A percentile compares a stretch with the other conserved stretches of the same genome.
Conservation (phyloP, 768 basidiomycete species). For the Termitomyces sp. region DNA sequence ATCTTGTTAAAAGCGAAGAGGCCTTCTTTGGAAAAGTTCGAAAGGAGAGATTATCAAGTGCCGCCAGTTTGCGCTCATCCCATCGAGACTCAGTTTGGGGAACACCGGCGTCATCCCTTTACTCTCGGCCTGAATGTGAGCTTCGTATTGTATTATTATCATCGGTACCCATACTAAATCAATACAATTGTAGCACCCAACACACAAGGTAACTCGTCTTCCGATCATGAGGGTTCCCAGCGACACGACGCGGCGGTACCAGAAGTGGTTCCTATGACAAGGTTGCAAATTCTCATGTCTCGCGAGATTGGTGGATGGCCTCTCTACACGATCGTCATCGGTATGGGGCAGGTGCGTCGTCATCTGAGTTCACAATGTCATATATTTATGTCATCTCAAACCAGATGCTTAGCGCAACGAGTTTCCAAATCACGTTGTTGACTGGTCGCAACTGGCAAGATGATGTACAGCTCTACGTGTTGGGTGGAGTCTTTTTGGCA, state of each 20-base stretch:
- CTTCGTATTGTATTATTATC: constrained; percentile 10
- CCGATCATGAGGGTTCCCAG: constrained; percentile 37
- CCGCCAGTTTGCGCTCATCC: constrained; percentile 73
- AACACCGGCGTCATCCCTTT: constrained; percentile 56
- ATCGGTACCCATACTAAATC: not conserved
- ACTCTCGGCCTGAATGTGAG: constrained; percentile 75
- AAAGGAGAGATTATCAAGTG: constrained; percentile 81
- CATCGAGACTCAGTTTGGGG: constrained; percentile 81
- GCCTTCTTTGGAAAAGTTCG: constrained; percentile 88
- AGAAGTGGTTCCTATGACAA: constrained; percentile 74
- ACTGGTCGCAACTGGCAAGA: constrained; percentile 83
- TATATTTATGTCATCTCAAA: not conserved
- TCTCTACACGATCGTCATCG: constrained; percentile 85
- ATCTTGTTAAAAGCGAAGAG: constrained; percentile 85
- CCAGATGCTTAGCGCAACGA: constrained; percentile 83
- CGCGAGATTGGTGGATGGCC: constrained; percentile 84
- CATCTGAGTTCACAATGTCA: not conserved
- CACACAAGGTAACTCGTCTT: constrained; percentile 34
- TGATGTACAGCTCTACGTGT: constrained; percentile 79
- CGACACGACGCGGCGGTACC: constrained; percentile 43
- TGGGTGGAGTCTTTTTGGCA: constrained; percentile 84
- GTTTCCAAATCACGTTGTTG: constrained; percentile 91
- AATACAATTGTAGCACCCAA: constrained; percentile 36
- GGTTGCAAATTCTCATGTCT: constrained; percentile 79
- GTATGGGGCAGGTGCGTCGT: constrained; percentile 62